A percentile compares a stretch with the other conserved stretches of the same genome.
These are phyloP conservation scores for Pholiota molesta DNA, from an alignment of 768 basidiomycete species.

Conservation along the genomic window DNA sequence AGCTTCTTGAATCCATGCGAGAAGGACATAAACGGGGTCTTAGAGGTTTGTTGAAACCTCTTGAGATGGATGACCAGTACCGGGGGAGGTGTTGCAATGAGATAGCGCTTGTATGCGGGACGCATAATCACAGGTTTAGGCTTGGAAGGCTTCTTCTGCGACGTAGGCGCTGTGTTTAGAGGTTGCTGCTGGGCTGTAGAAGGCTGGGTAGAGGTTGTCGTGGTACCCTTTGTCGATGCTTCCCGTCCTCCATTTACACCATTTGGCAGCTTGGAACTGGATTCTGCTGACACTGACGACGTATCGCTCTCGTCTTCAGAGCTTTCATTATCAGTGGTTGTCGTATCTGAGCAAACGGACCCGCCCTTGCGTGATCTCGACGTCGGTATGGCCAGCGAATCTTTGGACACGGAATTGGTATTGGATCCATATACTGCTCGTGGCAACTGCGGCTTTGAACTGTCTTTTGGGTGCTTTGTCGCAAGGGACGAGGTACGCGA, in stretches of 20 bases:
- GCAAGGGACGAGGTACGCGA: background rate
- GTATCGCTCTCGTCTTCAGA: conserved; percentile 48
- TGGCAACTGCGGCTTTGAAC: conserved; percentile 13
- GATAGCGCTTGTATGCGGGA: conserved; percentile 92
- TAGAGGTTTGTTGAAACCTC: conserved; percentile 86
- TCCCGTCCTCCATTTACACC: background rate
- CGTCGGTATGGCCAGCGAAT: conserved; percentile 28
- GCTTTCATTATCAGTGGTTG: conserved; percentile 34
- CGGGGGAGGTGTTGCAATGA: conserved; percentile 84
- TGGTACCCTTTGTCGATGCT: background rate
- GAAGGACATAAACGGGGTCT: conserved; percentile 62
- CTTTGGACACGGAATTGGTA: conserved; percentile 21
- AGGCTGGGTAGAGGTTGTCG: conserved; percentile 7
- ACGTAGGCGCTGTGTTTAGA: background rate
- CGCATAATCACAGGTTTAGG: conserved; percentile 73
- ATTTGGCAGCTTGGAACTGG: conserved; percentile 9
- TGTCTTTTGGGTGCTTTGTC: background rate
- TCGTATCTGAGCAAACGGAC: conserved; percentile 16
- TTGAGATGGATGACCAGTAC: conserved; percentile 93
- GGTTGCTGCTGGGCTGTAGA: conserved; percentile 14
- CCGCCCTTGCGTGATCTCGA: conserved; percentile 6
- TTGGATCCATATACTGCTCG: conserved; percentile 18
- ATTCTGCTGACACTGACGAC: conserved; percentile 32
- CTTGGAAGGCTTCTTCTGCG: conserved; percentile 30
- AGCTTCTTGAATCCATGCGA: conserved; percentile 83